Base-by-base conservation (phyloP, 208 protist species). In the Novymonas esmeraldas region DNA sequence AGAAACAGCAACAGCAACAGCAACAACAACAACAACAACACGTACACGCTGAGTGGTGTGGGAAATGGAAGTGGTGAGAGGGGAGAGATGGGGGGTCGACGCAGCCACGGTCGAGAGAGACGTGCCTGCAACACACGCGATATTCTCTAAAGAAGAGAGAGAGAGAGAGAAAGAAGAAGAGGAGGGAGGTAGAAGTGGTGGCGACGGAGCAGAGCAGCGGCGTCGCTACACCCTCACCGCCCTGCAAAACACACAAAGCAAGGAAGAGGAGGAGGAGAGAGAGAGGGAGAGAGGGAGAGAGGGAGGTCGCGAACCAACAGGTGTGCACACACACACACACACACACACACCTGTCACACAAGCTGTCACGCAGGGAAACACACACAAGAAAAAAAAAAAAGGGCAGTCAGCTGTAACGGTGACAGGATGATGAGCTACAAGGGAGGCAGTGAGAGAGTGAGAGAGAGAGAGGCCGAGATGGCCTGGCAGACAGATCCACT, bases 151-250 rank as follows among this genome's bases (percentile, higher is more conserved):
- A 52, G 18, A 6, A 70, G 46, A 28, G 2, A 18, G 3, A 18
- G 22, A 60, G 6, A 33, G 24, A 34, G 44, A 42, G 29, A 54
- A 50, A 52, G 20, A 14, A n/a, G n/a, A n/a, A n/a, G n/a, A n/a
- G n/a, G n/a, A n/a, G n/a, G n/a, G n/a, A 4, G 34, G 71, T 24
- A 50, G 55, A 66, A 66, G 51, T 28, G 31, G 39, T 33, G 31
- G 50, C 44, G 56, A 56, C 6, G 22, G 44, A 48, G 22, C 18
- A 20, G 18, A 26, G 22, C 6, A 48, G 44, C 6, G 44, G 18
- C 42, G 6, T 24, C 3, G 0, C 13, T n/a, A n/a, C n/a, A n/a
- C n/a, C n/a, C n/a, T n/a, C 18, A 46, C 42, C 14, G 14, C 10
- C 5, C 16, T n/a, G 9, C 42, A 46, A 20, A 16, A 16, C 2